Percentiles rank a stretch among this genome's conserved stretches.
Conservation (phyloP, 805 yeast species). For the Spathaspora passalidarum region DNA sequence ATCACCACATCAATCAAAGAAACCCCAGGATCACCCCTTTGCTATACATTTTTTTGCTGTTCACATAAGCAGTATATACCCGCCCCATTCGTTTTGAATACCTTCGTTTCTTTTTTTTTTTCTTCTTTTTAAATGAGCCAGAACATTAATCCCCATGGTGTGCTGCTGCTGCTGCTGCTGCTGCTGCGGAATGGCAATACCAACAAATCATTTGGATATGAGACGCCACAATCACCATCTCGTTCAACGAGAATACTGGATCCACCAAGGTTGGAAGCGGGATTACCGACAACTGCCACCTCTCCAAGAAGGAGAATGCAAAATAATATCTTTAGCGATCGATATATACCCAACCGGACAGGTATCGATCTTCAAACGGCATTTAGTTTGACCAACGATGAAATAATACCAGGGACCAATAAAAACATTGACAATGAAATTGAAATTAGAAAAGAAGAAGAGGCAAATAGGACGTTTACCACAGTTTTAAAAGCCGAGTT, state of each 20-base stretch:
- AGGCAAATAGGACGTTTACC: slow-evolving; percentile 84
- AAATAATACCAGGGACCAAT: slow-evolving; percentile 30
- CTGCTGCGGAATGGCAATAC: not conserved
- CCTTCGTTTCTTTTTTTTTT: no score
- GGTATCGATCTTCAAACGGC: slow-evolving; percentile 90
- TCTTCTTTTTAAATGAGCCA: no score
- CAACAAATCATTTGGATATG: slow-evolving; percentile 15
- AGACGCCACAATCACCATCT: slow-evolving; percentile 43
- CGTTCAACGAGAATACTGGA: slow-evolving; percentile 36
- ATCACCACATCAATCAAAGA: no score
- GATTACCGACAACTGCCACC: slow-evolving; percentile 4
- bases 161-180: not conserved
- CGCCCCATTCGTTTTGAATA: no score
- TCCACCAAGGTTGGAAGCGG: slow-evolving; percentile 36
- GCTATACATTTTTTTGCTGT: no score
- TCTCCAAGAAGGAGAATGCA: slow-evolving; percentile 47
- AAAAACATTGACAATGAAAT: slow-evolving; percentile 41
- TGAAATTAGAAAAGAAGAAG: slow-evolving; percentile 68
- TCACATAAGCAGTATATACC: no score
- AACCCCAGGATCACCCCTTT: no score
- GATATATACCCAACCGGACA: slow-evolving; percentile 84
- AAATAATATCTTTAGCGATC: slow-evolving; percentile 64
- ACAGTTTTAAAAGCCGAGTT: slow-evolving; percentile 84
- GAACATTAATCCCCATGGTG: not conserved
- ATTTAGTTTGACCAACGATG: slow-evolving; percentile 52